These are phyloP conservation scores for Sicyos edulis DNA, from an alignment of 306 rosid genomes.

Conservation along the genomic window DNA sequence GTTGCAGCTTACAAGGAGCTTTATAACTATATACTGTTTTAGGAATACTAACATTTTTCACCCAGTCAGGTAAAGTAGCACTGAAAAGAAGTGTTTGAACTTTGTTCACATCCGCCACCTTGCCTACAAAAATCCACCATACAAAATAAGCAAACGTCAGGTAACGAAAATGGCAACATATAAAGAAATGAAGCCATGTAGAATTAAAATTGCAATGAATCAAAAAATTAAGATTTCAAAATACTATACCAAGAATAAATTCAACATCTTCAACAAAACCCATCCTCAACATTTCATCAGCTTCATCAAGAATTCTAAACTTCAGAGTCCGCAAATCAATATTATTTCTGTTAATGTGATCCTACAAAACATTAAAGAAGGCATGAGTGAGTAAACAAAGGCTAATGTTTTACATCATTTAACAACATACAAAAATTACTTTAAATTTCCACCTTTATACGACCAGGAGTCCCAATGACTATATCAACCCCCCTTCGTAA, in stretches of 20 bases:
- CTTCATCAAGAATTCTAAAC: slow-evolving; percentile 93
- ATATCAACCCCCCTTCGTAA: slow-evolving; percentile 77
- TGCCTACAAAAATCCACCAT: slow-evolving; percentile 39
- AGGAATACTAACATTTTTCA: slow-evolving; percentile 45
- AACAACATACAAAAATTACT: neutral
- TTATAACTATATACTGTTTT: neutral
- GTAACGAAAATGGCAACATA: neutral
- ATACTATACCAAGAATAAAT: slow-evolving; percentile 61
- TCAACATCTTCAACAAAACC: slow-evolving; percentile 97
- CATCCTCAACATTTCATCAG: slow-evolving; percentile 96
- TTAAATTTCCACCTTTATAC: slow-evolving; percentile 51
- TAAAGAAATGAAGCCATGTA: neutral
- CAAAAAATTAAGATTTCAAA: neutral
- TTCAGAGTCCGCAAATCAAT: slow-evolving; percentile 58
- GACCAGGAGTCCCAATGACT: slow-evolving; percentile 87
- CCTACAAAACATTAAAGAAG: slow-evolving; percentile 37
- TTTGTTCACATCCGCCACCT: slow-evolving; percentile 60
- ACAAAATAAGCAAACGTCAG: neutral
- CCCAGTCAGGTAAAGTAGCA: slow-evolving; percentile 88
- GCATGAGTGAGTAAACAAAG: neutral
- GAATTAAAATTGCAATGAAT: neutral
- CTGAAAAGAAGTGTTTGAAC: slow-evolving; percentile 98
- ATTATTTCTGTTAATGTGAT: slow-evolving; percentile 64
- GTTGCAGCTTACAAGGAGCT: neutral
- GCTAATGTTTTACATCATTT: neutral